Conservation (phyloP, 495 filamentous ascomycete species). For the Darksidea phi region DNA sequence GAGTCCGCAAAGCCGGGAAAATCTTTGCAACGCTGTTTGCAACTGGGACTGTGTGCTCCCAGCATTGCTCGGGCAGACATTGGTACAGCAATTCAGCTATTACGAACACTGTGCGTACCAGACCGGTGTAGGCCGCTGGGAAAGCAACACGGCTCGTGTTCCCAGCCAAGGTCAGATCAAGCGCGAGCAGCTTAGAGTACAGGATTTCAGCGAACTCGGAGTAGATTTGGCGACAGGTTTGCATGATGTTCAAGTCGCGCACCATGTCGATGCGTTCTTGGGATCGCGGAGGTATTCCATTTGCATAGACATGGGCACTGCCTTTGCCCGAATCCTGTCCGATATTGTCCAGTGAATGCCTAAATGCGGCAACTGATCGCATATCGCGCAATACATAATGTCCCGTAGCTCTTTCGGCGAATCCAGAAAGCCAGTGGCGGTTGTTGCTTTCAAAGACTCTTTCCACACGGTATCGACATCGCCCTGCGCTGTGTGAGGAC, state of each 20-base stretch:
- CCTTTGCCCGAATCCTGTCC: too few species aligned
- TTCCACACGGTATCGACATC: neutral
- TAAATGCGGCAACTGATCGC: neutral
- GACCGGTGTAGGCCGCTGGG: too few species aligned
- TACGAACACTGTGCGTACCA: too few species aligned
- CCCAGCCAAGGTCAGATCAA: too few species aligned
- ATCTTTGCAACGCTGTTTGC: too few species aligned
- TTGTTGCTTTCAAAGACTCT: neutral
- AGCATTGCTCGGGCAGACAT: too few species aligned
- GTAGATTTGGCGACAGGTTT: neutral
- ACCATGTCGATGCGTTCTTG: neutral
- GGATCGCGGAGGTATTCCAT: too few species aligned
- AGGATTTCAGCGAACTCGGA: constrained; percentile 1
- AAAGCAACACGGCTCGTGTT: too few species aligned
- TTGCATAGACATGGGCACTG: too few species aligned
- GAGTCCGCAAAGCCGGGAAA: too few species aligned
- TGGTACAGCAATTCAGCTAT: too few species aligned
- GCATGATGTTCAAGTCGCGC: neutral
- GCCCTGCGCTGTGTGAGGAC: neutral
- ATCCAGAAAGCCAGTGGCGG: constrained; percentile 4
- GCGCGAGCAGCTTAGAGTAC: neutral
- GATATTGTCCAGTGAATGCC: neutral
- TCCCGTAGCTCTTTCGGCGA: constrained; percentile 4
- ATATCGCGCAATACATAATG: neutral
- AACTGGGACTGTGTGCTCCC: too few species aligned